Evolutionary conservation across 805 yeast species (phyloP).

Genomic region (Candida methanosorbosa): DNA sequence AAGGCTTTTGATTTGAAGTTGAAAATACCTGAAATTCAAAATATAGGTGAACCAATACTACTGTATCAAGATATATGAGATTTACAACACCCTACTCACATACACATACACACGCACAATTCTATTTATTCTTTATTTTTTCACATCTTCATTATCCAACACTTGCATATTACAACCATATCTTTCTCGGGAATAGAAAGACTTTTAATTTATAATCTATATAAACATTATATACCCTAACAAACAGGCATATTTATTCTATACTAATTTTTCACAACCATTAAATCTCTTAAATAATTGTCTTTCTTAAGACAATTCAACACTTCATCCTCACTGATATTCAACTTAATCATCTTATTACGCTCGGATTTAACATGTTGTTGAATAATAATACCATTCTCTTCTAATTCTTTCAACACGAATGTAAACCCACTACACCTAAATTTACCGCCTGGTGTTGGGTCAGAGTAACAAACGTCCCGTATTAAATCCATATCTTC

Average conservation of each 20-base stretch:
- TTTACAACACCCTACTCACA: not conserved
- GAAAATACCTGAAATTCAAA: conserved; percentile 74
- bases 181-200: too few species aligned
- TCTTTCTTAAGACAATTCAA: conserved; percentile 53
- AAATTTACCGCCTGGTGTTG: conserved; percentile 25
- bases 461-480: too few species aligned
- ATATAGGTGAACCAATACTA: conserved; percentile 87
- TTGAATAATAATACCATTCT: conserved; percentile 66
- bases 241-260: not conserved
- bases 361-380: conserved; percentile 67
- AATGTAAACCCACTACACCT: conserved; percentile 53
- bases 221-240: too few species aligned
- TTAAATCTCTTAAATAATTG: conserved; percentile 27
- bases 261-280: not conserved
- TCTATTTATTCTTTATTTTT: not conserved
- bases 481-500: too few species aligned
- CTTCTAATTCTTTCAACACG: conserved; percentile 61
- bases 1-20: conserved; percentile 83
- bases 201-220: too few species aligned
- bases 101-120: not conserved
- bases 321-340: conserved; percentile 65
- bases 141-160: not conserved
- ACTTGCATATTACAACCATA: too few species aligned
- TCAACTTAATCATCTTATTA: conserved; percentile 51
- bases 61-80: conserved; percentile 40